A percentile compares a stretch with the other conserved stretches of the same genome.
Conservation (phyloP, 2,329 filamentous ascomycete species). For the Clarireedia hainanense region DNA sequence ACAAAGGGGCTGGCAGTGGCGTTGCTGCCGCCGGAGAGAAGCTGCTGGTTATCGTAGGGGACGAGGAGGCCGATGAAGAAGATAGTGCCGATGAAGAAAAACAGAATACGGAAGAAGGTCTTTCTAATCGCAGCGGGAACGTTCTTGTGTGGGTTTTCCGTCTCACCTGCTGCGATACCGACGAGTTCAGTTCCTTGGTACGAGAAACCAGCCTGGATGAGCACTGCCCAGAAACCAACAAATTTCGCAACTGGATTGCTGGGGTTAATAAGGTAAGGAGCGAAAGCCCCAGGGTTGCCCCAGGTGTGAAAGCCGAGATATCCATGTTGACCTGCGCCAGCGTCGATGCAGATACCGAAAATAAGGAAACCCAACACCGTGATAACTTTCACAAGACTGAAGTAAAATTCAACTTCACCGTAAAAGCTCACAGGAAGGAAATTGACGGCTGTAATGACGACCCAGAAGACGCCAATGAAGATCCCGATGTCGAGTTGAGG, state of each 20-base stretch:
- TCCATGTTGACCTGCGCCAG: conserved; percentile 51
- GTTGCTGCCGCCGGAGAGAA: conserved; percentile 46
- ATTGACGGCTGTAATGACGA: conserved; percentile 60
- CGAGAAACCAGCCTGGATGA: conserved; percentile 42
- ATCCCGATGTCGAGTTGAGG: conserved; percentile 55
- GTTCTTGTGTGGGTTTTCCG: conserved; percentile 51
- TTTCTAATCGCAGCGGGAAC: conserved; percentile 57
- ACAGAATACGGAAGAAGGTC: conserved; percentile 50
- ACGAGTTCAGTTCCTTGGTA: conserved; percentile 57
- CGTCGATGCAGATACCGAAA: conserved; percentile 67
- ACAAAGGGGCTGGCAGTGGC: conserved; percentile 45
- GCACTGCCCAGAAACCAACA: conserved; percentile 60
- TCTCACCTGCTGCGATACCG: conserved; percentile 59
- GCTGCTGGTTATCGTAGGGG: conserved; percentile 43
- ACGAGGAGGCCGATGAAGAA: conserved; percentile 51
- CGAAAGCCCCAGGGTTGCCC: conserved; percentile 52
- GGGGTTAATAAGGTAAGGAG: conserved; percentile 49
- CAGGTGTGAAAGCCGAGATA: conserved; percentile 54
- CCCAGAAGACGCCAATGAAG: conserved; percentile 68
- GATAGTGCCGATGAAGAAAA: conserved; percentile 43
- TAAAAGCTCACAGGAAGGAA: conserved; percentile 65
- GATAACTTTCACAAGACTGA: conserved; percentile 68
- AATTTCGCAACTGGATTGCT: conserved; percentile 36
- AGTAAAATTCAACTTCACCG: conserved; percentile 73
- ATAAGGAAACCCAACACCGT: conserved; percentile 70